Evolutionary conservation across 176 grass and related monocot species (phyloP), one percentile per base, ranked within the genome.

Genomic region (Paspalum vaginatum): DNA sequence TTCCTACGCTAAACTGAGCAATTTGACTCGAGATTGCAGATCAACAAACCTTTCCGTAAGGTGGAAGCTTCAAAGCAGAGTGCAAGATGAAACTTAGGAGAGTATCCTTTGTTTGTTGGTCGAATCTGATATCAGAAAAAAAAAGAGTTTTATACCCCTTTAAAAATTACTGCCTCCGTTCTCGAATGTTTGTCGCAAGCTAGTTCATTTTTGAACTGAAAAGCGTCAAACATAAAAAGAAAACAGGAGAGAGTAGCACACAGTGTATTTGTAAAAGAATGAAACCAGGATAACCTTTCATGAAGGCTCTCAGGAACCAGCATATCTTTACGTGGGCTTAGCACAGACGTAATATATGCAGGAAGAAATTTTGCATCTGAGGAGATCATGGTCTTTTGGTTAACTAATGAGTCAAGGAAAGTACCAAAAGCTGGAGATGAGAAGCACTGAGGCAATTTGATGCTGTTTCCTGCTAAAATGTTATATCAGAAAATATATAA

Each of bases 1-100:
- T 66, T 41, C 4, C 37, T 24, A 62, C 11, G 10, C 8, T 62
- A 56, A 40, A 39, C 50, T 59, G 11, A 53, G 15, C 44, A 6
- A 84, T 27, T 68, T 46, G 15, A 52, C 7, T 88, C 10, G 20
- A 80, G 43, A 74, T 52, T 70, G 70, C 76, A 74, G 61, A 68
- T 62, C 44, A 74, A 81, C 90, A 83, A 55, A 98, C 95, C 95
- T 98, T 94, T 81, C 92, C 92, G 72, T 89, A 89, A 71, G 88
- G 84, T 45, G 90, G 75, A 47, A 90, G 85, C 79, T 82, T 82
- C 72, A 94, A 87, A 52, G 81, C 84, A 84, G 86, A 94, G 52
- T 78, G 59, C 75, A 98, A 87, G 79, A 98, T 85, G 79, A 89
- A 91, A 74, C 74, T 44, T 37, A 98, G 78, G 44, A 98, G 81